phyloP scores from a whole-genome alignment of 2,329 filamentous ascomycete genomes.

The Metarhizium robertsii region DNA sequence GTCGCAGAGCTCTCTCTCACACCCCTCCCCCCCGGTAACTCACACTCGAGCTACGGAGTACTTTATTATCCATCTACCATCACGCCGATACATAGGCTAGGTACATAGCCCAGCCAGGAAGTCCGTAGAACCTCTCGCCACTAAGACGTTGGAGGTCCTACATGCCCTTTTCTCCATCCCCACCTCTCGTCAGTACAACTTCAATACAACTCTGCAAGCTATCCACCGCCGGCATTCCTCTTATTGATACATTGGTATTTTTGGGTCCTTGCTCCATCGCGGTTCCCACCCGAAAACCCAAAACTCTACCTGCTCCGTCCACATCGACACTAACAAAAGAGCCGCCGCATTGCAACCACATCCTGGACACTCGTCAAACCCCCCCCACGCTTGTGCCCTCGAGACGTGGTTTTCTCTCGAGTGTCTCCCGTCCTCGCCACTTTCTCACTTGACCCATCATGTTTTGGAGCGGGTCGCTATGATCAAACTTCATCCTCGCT shows the following conservation, averaged over 20 bases:
- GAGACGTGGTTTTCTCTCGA: conserved; percentile 4
- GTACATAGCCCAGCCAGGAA: too few species aligned
- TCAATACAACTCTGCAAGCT: conserved; percentile 2
- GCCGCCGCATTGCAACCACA: conserved; percentile 13
- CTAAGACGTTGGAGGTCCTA: too few species aligned
- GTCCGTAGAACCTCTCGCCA: too few species aligned
- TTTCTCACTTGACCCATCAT: conserved; percentile 14
- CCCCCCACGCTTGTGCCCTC: conserved; percentile 3
- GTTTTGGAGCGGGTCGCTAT: conserved; percentile 27
- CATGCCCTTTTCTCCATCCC: background rate
- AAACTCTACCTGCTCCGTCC: conserved; percentile 1
- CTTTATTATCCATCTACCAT: conserved; percentile 5
- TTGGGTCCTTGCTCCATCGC: conserved; percentile 1
- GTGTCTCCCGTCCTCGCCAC: background rate
- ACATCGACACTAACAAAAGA: conserved; percentile 16
- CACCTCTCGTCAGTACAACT: background rate
- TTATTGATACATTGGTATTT: background rate
- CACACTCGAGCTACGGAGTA: background rate
- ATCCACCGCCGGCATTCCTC: background rate
- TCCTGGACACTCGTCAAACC: conserved; percentile 8
- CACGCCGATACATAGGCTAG: background rate
- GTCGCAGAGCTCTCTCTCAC: background rate
- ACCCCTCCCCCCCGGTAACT: conserved; percentile 2
- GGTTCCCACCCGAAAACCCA: conserved; percentile 5
- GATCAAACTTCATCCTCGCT: conserved; percentile 21